Evolutionary conservation across 2,329 filamentous ascomycete species (phyloP), one percentile per base, ranked within the genome.

Genomic region (Fusarium nodosum): DNA sequence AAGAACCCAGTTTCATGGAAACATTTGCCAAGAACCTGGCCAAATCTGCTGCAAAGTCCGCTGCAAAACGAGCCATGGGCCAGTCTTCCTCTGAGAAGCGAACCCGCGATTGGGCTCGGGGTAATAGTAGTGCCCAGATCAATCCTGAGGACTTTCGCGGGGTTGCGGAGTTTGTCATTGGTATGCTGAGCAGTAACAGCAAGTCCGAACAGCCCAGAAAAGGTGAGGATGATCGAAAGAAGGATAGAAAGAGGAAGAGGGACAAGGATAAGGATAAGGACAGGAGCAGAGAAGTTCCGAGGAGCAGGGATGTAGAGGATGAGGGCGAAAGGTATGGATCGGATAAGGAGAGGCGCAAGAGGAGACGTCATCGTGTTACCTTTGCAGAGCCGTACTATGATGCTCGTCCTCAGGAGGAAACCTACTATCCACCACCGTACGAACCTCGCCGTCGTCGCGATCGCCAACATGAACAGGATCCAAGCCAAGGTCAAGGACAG

Each of bases 21-120:
- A 67, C 60, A 3, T 62, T 74, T 36, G 71, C 72, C 39, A 72
- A 68, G 48, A 72, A 60, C 24, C 59, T 74, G 5, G 72, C 71
- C 44, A 71, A 71, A 18, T 75, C 72, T 3, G 72, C 72, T 22
- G 72, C 71, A 41, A 71, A 54, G n/a, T 75, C 72, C 5, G 72
- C 72, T 18, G 68, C 66, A 34, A 74, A 66, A 52, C 64, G 64
- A 24, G 74, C 70, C 38, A 69, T 70, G 66, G 69, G 71, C 12
- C 50, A 68, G 26, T 41, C 50, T 10, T 63, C 56, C 3, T 60
- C 65, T 15, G 56, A 66, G 12, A 53, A 60, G 9, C 69, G 66
- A 28, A 53, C 56, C 22, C 67, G 51, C 3, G 66, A 68, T 41
- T 52, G 63, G 5, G 26, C 57, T 12, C 53, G 66, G 10, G 48